Percentiles rank a stretch among this genome's conserved stretches.
phyloP scores from a whole-genome alignment of 192 early-diverging fungal genomes.

The Mortierella claussenii region DNA sequence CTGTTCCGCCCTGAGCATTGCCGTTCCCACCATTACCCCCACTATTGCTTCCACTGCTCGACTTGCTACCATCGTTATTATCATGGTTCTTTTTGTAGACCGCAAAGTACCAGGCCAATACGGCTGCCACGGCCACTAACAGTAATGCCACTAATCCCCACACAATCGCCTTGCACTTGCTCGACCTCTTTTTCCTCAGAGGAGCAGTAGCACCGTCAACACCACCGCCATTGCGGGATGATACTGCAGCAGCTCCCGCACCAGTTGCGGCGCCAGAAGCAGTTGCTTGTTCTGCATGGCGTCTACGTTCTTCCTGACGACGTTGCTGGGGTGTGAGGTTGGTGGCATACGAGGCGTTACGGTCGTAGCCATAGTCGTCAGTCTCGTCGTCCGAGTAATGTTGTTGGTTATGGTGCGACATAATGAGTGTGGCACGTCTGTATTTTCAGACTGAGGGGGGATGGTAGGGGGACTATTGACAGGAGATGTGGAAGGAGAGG shows the following conservation, averaged over 20 bases:
- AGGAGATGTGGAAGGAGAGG: too few species aligned
- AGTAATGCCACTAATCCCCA: slow-evolving; percentile 4
- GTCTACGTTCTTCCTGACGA: slow-evolving; percentile 24
- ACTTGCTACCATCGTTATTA: slow-evolving; percentile 6
- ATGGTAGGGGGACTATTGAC: too few species aligned
- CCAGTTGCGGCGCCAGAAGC: slow-evolving; percentile 10
- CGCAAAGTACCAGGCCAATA: slow-evolving; percentile 41
- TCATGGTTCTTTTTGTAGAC: slow-evolving; percentile 32
- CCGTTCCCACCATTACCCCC: neutral
- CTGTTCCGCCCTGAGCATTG: slow-evolving; percentile 1
- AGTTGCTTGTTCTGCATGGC: slow-evolving; percentile 14
- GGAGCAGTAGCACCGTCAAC: too few species aligned
- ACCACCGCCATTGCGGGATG: neutral
- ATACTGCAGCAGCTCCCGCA: neutral
- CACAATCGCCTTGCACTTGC: slow-evolving; percentile 21
- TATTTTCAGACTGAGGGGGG: too few species aligned
- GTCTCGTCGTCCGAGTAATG: too few species aligned
- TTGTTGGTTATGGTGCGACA: too few species aligned
- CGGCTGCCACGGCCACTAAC: slow-evolving; percentile 14
- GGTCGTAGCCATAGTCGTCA: too few species aligned
- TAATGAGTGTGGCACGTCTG: too few species aligned
- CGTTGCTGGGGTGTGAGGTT: slow-evolving; percentile 22
- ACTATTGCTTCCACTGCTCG: neutral
- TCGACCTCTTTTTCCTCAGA: slow-evolving; percentile 7
- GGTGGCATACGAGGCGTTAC: too few species aligned